Percentiles rank a stretch among this genome's conserved stretches.
phyloP scores from a whole-genome alignment of 306 rosid genomes.

The Castanea sativa region DNA sequence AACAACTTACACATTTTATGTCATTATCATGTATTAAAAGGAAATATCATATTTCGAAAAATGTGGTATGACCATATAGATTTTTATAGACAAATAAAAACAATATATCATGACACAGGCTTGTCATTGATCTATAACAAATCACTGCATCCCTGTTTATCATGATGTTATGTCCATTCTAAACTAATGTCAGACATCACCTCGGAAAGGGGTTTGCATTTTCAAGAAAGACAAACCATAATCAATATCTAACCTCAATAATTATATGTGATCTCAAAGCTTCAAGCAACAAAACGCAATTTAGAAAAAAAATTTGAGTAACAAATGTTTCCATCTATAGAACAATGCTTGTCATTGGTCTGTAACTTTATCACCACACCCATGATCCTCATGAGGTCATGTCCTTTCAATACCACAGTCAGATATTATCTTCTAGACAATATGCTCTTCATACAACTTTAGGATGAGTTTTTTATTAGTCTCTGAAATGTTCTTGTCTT shows the following conservation, averaged over 20 bases:
- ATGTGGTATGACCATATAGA: too few species aligned
- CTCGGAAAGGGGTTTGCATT: background rate
- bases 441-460: too few species aligned
- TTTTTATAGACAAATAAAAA: background rate
- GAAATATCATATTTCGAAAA: background rate
- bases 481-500: too few species aligned
- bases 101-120: background rate
- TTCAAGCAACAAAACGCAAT: background rate
- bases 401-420: too few species aligned
- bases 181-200: background rate
- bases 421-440: too few species aligned
- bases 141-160: background rate
- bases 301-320: background rate
- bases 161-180: background rate
- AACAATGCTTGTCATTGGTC: too few species aligned
- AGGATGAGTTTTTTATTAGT: too few species aligned
- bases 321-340: too few species aligned
- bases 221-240: background rate
- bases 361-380: too few species aligned
- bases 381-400: too few species aligned
- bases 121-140: background rate
- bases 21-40: conserved; percentile 1
- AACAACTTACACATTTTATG: background rate
- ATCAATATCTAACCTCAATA: background rate
- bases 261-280: background rate